Percentiles rank a stretch among this genome's conserved stretches.
phyloP scores from a whole-genome alignment of 177 flowering plant species.

The Vitis hybrid region DNA sequence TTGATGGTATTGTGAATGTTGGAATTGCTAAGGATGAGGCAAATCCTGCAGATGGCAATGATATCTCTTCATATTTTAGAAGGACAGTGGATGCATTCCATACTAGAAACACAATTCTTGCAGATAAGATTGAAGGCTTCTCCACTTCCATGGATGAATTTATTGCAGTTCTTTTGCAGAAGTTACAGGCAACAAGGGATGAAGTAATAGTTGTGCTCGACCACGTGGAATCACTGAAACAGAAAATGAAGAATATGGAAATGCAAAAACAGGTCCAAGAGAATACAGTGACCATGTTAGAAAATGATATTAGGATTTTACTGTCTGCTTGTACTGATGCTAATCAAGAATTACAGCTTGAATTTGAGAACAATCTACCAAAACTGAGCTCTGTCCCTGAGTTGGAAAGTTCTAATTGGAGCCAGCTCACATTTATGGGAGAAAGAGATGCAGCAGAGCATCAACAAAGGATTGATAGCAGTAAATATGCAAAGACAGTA shows the following conservation, averaged over 20 bases:
- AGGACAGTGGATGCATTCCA: slow-evolving; percentile 48
- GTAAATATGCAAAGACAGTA: slow-evolving; percentile 29
- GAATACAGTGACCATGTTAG: slow-evolving; percentile 35
- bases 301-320: slow-evolving; percentile 40
- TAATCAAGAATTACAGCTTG: slow-evolving; percentile 43
- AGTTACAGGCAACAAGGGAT: slow-evolving; percentile 43
- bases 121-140: slow-evolving; percentile 47
- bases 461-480: slow-evolving; percentile 17
- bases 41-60: slow-evolving; percentile 32
- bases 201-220: slow-evolving; percentile 28
- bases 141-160: slow-evolving; percentile 50
- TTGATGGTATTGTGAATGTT: slow-evolving; percentile 25
- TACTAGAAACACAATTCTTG: slow-evolving; percentile 41
- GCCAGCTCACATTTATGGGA: slow-evolving; percentile 13
- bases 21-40: slow-evolving; percentile 30
- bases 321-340: slow-evolving; percentile 62
- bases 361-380: slow-evolving; percentile 25
- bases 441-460: slow-evolving; percentile 20
- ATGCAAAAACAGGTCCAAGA: slow-evolving; percentile 40
- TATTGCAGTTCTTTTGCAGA: slow-evolving; percentile 39
- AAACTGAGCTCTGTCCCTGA: slow-evolving; percentile 30
- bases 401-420: slow-evolving; percentile 23
- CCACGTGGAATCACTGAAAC: slow-evolving; percentile 39
- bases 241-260: slow-evolving; percentile 42
- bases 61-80: slow-evolving; percentile 34